Base-by-base conservation (phyloP, 139 green algal genomes). In the Haematococcus lacustris region DNA sequence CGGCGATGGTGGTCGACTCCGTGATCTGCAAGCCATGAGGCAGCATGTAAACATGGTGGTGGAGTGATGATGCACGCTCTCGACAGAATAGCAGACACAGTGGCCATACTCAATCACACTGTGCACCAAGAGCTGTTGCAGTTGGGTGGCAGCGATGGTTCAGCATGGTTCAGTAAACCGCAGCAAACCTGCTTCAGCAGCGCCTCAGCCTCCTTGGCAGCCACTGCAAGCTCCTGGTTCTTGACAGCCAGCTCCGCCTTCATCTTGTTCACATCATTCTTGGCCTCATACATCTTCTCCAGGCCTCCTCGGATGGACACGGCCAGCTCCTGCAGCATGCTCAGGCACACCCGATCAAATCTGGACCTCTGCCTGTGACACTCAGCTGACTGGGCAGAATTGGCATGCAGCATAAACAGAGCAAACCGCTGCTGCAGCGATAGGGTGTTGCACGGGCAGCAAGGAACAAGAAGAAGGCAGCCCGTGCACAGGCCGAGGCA, bases 221-320 rank as follows among this genome's bases (percentile, higher is more conserved):
- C 90, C 57, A 86, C 85, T 13, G 85, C 89, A 53, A 98, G 85
- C 77, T 97, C 87, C 82, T 90, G 84, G 75, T 97, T 94, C 83
- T 97, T 98, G 32, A 93, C 73, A 23, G 84, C 88, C 62, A 98
- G 88, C 87, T 97, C 91, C 3, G 73, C 88, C 83, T 93, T 91
- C 90, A 96, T 93, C 74, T 86, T 88, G 80, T 88, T 88, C 38
- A 97, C 91, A 68, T 97, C 93, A 13, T 82, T 78, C 83, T 97
- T 97, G 68, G 93, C 93, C 73, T 96, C 87, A 38, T 87, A 82
- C 93, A 98, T 96, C 83, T 97, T 97, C 61, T 89, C 76, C 66
- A 98, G 82, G 26, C 93, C 93, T 43, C 74, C 83, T 75, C 87
- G 79, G 67, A 96, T 92, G 51, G 85, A 82, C 61, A 81, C 68